Evolutionary conservation across 306 rosid species (phyloP), one percentile per base, ranked within the genome.

Genomic region (Fragaria nilgerrensis): DNA sequence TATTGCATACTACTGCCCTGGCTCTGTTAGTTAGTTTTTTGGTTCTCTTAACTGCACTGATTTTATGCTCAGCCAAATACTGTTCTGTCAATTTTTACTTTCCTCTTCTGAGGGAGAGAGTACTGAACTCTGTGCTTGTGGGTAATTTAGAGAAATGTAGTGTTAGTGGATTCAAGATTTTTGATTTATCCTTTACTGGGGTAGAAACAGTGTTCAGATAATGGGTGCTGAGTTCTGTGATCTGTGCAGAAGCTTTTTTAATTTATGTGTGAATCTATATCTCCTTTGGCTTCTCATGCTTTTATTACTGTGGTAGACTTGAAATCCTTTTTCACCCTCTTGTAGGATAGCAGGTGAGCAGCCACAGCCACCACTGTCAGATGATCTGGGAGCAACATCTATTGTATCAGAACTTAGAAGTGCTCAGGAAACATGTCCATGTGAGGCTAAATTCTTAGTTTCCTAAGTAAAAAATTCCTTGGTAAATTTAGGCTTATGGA

Each of bases 281-380:
- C 47, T 47, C 27, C 76, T 64, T 67, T 74, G 55, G 22, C 45
- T 77, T 68, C 69, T 44, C 77, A 19, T 65, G 70, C 70, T 65
- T 65, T 49, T 45, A 71, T 50, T 68, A 50, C 64, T 36, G 47
- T 67, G 19, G 4, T 41, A 58, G 79, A 76, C 71, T 80, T 70
- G 68, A 77, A 74, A 61, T 53, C 78, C 73, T 16, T 62, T 79
- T 69, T 43, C 55, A 22, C 59, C 53, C 15, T 68, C 74, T 80
- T 85, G 86, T 86, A 95, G 97, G 92, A 79, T 78, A 70, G 70
- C 84, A 78, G 83, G 84, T 86, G 79, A 85, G 53, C 81, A 78
- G 77, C 79, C 73, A 73, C 81, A 78, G 77, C 79, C 73, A 73
- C 80, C 76, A 74, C 73, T 79, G 45, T 82, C 86, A 77, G 89